Base-by-base conservation (phyloP, 192 early-diverging fungal genomes). In the Podila verticillata region DNA sequence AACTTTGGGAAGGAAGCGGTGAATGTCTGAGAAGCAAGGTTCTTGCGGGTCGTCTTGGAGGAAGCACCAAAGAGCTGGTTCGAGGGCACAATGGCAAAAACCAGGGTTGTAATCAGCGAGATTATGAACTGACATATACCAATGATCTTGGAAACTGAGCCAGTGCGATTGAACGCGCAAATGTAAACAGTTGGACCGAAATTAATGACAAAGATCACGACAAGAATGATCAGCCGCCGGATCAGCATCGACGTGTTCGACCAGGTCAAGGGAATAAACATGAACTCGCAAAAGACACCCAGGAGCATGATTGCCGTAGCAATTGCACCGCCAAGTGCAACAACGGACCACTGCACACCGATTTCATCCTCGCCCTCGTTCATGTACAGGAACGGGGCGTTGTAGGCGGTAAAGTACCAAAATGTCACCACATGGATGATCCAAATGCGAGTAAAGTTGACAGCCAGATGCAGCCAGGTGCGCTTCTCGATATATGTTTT, bases 401-500 rank as follows among this genome's bases (percentile, higher is more conserved):
- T 90, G 48, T 88, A 91, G 70, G 89, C 89, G 26, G 93, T 93
- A 84, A 93, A 95, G 83, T 93, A 93, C 87, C 89, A 95, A 77
- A 92, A 95, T 12, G 90, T 75, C 3, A 88, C 87, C 48, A 96
- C 74, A 72, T 96, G 93, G 77, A 96, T 91, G 65, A 96, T 91
- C 94, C 94, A 96, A 29, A 95, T 87, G 29, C 94, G 93, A 34
- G 91, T 91, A 62, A 96, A 95, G 83, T 95, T 96, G 83, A 91
- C 90, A 71, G 91, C 88, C 28, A 93, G 81, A 86, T 96, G 94
- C 83, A 93, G 84, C 90, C 92, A 92, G 13, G 93, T 93, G 58
- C 94, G 90, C 57, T 91, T 91, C 84, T 96, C 94, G 70, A 92
- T 90, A 83, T 93, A 96, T 2, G 94, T 95, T 83, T 95, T 96